These are phyloP conservation scores for Capronia americana DNA, from an alignment of 2,329 filamentous ascomycete species.

Conservation along the genomic window DNA sequence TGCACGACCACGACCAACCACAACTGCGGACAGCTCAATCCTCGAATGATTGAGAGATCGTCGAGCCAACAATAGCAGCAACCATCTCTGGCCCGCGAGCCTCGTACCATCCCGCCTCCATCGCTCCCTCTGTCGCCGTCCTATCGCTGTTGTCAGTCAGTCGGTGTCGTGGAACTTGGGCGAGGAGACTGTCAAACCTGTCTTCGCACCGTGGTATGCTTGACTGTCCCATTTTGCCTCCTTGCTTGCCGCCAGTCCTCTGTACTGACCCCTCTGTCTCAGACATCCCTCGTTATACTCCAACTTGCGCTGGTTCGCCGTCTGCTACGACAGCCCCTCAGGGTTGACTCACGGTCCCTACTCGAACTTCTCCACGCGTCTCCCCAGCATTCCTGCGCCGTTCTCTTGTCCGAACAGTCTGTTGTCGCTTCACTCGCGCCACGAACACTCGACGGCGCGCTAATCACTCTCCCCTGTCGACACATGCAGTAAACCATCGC, in stretches of 20 bases:
- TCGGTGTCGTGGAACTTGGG: conserved; percentile 32
- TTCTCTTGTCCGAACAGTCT: background rate
- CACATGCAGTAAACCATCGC: conserved; percentile 21
- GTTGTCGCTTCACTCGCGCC: conserved; percentile 5
- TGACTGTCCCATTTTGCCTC: conserved; percentile 15
- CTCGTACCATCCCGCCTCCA: conserved; percentile 31
- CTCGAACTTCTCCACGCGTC: conserved; percentile 18
- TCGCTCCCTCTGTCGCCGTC: conserved; percentile 26
- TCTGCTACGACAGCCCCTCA: conserved; percentile 18
- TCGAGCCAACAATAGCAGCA: conserved; percentile 35
- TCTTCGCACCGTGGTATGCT: conserved; percentile 22
- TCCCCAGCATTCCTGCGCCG: conserved; percentile 4
- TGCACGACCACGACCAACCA: conserved; percentile 35
- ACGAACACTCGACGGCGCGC: conserved; percentile 1
- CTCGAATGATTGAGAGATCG: conserved; percentile 20
- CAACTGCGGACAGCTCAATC: conserved; percentile 17
- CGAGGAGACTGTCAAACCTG: conserved; percentile 24
- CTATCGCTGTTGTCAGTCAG: conserved; percentile 29
- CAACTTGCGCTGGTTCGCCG: conserved; percentile 31
- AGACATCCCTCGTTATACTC: conserved; percentile 28
- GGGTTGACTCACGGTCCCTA: conserved; percentile 21
- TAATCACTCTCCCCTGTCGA: conserved; percentile 1
- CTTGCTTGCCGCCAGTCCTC: conserved; percentile 21
- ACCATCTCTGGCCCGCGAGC: conserved; percentile 24
- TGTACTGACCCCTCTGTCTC: conserved; percentile 27